Evolutionary conservation across 257 asterid species (phyloP), one percentile per base, ranked within the genome.

Genomic region (Rhazya stricta): DNA sequence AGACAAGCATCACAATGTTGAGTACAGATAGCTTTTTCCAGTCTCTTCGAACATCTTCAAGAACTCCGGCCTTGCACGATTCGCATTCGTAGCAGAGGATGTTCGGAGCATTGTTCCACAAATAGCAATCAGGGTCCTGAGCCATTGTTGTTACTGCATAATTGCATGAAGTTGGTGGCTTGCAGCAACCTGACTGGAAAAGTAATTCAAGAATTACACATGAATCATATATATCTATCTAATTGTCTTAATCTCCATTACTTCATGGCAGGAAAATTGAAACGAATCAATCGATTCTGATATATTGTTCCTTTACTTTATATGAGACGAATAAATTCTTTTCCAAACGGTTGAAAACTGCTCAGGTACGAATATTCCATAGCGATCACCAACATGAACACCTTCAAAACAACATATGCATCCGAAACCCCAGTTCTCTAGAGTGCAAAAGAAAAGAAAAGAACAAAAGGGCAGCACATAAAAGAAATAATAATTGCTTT

Each of bases 31-130:
- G 82, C 80, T 92, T 95, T 81, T 85, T 95, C 99, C 99, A 95
- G 74, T 87, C 91, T 32, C 93, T 82, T 10, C 96, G 82, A 6
- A 91, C 91, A 69, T 91, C 85, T 79, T 95, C 98, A 41, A 91
- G 80, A 77, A 91, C 98, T 16, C 96, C 98, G 9, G 99, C 99
- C 87, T 86, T 92, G 91, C 99, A 95, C 11, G 99, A 95, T 53
- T 85, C 91, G 42, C 99, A 95, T 71, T 84, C 91, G 89, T 95
- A 95, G 89, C 99, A 95, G 10, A 95, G 75, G 71, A 86, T 61
- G 72, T 83, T 58, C 12, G 88, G 88, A 71, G 85, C 93, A 62
- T 91, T 88, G 86, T 88, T 95, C 99, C 99, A 95, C 9, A 77
- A 53, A 81, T 89, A 91, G 89, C 98, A 95, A 79, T 95, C 99